Conservation (phyloP, 1,284 basidiomycete species). For the Phlebopus sp. region DNA sequence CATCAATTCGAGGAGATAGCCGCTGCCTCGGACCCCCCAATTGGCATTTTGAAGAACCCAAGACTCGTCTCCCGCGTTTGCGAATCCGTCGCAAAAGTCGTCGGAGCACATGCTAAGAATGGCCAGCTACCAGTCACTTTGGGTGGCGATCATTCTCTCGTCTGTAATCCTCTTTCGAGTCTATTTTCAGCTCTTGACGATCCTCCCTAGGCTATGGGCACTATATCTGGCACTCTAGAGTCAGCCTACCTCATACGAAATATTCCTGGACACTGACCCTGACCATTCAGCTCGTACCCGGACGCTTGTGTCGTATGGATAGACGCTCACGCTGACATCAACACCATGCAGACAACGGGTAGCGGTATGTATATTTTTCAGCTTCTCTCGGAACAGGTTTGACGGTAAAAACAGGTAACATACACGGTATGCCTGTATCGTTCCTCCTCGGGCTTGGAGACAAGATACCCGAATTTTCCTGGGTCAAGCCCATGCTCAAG, state of each 20-base stretch:
- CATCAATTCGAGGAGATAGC: conserved; percentile 84
- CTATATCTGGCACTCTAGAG: conserved; percentile 80
- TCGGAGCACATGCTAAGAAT: conserved; percentile 71
- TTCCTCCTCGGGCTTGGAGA: conserved; percentile 82
- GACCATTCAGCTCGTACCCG: conserved; percentile 53
- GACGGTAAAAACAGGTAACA: conserved; percentile 61
- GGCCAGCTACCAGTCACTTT: conserved; percentile 88
- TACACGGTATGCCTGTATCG: conserved; percentile 97
- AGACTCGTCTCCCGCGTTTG: conserved; percentile 83
- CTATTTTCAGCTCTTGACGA: conserved; percentile 7
- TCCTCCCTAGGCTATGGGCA: conserved; percentile 78
- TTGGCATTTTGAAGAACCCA: conserved; percentile 88
- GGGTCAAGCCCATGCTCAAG: conserved; percentile 76
- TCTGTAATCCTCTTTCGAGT: conserved; percentile 36
- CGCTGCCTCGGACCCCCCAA: conserved; percentile 69
- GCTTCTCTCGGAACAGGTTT: neutral
- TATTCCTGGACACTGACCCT: conserved; percentile 10
- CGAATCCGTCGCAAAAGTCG: conserved; percentile 73
- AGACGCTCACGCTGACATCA: conserved; percentile 94
- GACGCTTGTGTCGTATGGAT: conserved; percentile 91
- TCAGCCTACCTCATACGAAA: conserved; percentile 32
- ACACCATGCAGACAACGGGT: conserved; percentile 83
- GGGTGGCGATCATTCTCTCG: conserved; percentile 96
- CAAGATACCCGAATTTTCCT: conserved; percentile 63
- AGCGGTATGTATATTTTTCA: conserved; percentile 50